Base-by-base conservation (phyloP, 352 stramenopile species). In the Phytophthora meadii region DNA sequence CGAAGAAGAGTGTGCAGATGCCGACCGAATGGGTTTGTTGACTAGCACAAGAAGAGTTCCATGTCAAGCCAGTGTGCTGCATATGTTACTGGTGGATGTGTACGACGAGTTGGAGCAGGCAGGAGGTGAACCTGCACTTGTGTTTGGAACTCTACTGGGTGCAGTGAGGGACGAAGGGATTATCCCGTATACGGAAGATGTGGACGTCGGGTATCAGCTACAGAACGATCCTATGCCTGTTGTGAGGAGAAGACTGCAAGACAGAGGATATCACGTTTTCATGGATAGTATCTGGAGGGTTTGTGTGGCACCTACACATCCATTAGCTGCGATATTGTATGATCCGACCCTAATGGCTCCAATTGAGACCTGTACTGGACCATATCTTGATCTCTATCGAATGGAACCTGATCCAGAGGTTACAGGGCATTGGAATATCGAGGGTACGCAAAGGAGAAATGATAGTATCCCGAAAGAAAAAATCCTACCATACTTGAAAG, bases 1-100 rank as follows among this genome's bases (percentile, higher is more conserved):
- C 39, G 70, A 74, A 15, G 51, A 49, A 19, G 64, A 79, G 24
- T 77, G 72, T 56, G 30, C 40, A 15, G 49, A 25, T 2, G 65
- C 79, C 4, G 76, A 88, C 44, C 72, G 79, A n/a, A 63, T 77
- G 34, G 76, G 82, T 37, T 45, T 88, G 9, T 59, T 88, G 17
- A 71, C 41, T 5, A 11, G 69, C n/a, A 78, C 68, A 25, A 10
- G 27, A 11, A 41, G 39, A 45, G n/a, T n/a, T 32, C 45, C 73
- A 10, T 85, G 79, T 65, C 77, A 76, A n/a, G 74, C 48, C 32
- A 85, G 74, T 54, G 74, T 80, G 19, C 55, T 88, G 51, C 71
- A 88, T 49, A 72, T 85, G 49, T 75, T 88, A 15, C 54, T 88
- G n/a, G 45, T 82, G 10, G 79, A 88, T 45, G 73, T 82, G 9